Base-by-base conservation (phyloP, 148 eudicot species). In the Cornus controversa region DNA sequence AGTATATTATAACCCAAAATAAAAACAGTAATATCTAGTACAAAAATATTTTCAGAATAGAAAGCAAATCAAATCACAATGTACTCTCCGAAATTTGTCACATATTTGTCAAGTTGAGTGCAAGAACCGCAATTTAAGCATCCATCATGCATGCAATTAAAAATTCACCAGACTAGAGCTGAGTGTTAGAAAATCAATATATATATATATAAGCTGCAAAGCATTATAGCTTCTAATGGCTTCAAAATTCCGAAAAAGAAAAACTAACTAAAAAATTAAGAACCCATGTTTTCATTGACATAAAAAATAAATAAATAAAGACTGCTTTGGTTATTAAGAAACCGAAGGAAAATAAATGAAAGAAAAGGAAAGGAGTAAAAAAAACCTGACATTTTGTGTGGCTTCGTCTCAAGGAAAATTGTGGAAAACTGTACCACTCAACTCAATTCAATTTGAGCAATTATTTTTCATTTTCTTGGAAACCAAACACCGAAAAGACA, bases 1-100 rank as follows among this genome's bases (percentile, higher is more conserved):
- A 70, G 24, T 22, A 20, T 9, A 45, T 34, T 36, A 10, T 8
- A n/a, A 70, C 29, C 73, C 26, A 53, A 73, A 36, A n/a, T 22
- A 13, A 16, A 31, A 58, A 26, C 31, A 74, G 65, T 37, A 14
- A 9, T 27, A n/a, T n/a, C n/a, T 31, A 73, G 29, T 34, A 24
- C 2, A 13, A 9, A 9, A 13, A 60, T 74, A 29, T 13, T 74
- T 20, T 15, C 8, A 15, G 37, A 14, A 63, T 40, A 36, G 68
- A 62, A 73, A 63, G 76, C 68, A 62, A 58, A 73, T 11, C 34
- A 36, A 26, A 37, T 37, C 69, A 22, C n/a, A 40, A 63, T 63
- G 15, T 24, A n/a, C 1, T 22, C 64, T 11, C 18, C 31, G 9
- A 10, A 42, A 37, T 28, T 40, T 36, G 27, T 40, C 24, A 65